A percentile compares a stretch with the other conserved stretches of the same genome.
Evolutionary conservation across 75 land plant species (phyloP).

Genomic region (Cunninghamia lanceolata): DNA sequence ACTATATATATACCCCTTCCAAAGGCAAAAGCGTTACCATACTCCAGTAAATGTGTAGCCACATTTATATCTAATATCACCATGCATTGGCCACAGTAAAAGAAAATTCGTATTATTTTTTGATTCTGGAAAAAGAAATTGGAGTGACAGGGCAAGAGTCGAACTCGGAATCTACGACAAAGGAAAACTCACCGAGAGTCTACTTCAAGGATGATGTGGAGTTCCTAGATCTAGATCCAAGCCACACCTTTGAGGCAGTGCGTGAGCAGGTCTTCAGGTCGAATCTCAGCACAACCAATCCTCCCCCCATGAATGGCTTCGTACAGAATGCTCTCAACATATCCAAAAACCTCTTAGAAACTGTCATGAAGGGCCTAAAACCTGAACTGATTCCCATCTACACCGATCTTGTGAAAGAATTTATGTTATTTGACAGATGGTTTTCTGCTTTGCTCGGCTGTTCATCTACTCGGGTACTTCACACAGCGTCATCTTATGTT

Average conservation of each 20-base stretch:
- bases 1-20: neutral
- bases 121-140: neutral
- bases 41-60: neutral
- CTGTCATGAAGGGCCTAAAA: conserved; percentile 49
- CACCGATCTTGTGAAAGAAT: conserved; percentile 34
- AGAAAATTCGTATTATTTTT: no score
- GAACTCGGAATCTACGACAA: conserved; percentile 30
- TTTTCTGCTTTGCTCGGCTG: conserved; percentile 51
- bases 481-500: no score
- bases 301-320: conserved; percentile 53
- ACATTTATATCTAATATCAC: neutral
- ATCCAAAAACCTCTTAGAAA: conserved; percentile 20
- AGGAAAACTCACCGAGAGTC: conserved; percentile 24
- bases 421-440: conserved; percentile 61
- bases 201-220: conserved; percentile 39
- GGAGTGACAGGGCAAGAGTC: conserved; percentile 43
- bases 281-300: conserved; percentile 18
- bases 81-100: neutral
- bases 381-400: conserved; percentile 51
- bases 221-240: conserved; percentile 60
- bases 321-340: conserved; percentile 44
- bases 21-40: neutral
- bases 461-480: conserved; percentile 72
- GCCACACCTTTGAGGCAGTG: conserved; percentile 53
- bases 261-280: conserved; percentile 57